Evolutionary conservation across 108 stramenopile genomes (phyloP).

Genomic region (Conticribra weissflogii): DNA sequence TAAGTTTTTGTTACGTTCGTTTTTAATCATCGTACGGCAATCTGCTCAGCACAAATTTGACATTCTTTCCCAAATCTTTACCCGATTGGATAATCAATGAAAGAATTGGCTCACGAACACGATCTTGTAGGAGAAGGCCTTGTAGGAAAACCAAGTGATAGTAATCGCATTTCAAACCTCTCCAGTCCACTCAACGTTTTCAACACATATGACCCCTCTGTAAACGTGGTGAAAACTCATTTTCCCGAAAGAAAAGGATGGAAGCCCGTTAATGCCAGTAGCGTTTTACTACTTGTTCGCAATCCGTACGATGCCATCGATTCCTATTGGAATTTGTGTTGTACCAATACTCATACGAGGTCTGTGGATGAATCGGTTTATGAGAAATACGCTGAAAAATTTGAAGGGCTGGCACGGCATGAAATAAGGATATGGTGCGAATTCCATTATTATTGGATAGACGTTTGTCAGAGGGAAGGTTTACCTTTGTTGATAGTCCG

Average conservation of each 20-base stretch:
- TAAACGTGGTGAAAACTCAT: constrained; percentile 87
- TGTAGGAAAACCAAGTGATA: constrained; percentile 32
- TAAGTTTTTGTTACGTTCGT: no score
- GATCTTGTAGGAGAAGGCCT: constrained; percentile 90
- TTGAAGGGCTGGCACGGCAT: constrained; percentile 58
- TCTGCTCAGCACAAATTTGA: no score
- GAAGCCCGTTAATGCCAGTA: constrained; percentile 38
- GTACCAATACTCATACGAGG: constrained; percentile 94
- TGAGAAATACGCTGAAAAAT: constrained; percentile 59
- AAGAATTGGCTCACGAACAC: constrained; percentile 62
- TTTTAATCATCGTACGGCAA: no score
- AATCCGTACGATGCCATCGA: constrained; percentile 99
- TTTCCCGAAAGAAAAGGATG: constrained; percentile 93
- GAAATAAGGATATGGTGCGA: constrained; percentile 78
- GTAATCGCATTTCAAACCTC: not conserved
- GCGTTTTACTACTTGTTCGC: constrained; percentile 83
- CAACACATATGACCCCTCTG: constrained; percentile 35
- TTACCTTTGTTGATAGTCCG: constrained; percentile 62
- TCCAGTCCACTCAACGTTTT: constrained; percentile 34
- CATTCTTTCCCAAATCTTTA: no score
- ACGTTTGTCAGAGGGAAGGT: constrained; percentile 28
- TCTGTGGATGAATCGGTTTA: constrained; percentile 80
- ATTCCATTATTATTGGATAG: constrained; percentile 77
- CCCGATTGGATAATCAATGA: no score
- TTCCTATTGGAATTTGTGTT: constrained; percentile 92